These are phyloP conservation scores for Erodium texanum DNA, from an alignment of 441 rosid species.

Conservation along the genomic window DNA sequence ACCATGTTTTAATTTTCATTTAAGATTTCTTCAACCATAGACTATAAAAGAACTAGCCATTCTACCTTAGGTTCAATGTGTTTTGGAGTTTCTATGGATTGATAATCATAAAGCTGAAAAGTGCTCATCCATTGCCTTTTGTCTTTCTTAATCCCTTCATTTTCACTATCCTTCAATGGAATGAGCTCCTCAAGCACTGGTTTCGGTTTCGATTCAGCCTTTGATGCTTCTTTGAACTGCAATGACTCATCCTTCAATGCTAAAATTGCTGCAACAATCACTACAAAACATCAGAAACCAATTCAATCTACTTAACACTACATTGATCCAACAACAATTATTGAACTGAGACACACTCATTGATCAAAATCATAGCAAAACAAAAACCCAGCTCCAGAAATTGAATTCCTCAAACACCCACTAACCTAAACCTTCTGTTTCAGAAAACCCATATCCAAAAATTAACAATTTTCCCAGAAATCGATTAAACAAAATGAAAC, in stretches of 20 bases:
- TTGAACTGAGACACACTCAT: conserved; percentile 4
- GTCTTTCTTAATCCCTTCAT: conserved; percentile 28
- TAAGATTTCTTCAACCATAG: no score
- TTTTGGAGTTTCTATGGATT: conserved; percentile 23
- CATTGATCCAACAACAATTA: background rate
- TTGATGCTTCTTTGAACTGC: conserved; percentile 22
- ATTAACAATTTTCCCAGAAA: background rate
- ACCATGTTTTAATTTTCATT: background rate
- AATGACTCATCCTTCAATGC: conserved; percentile 43
- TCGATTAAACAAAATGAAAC: background rate
- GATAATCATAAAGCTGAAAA: conserved; percentile 52
- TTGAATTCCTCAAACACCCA: conserved; percentile 3
- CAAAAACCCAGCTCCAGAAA: background rate
- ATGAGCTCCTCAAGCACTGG: conserved; percentile 81
- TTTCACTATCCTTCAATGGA: conserved; percentile 40
- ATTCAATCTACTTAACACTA: background rate
- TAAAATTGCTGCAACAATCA: conserved; percentile 49
- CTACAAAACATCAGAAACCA: background rate
- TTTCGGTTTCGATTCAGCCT: conserved; percentile 24
- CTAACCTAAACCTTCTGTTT: conserved; percentile 4
- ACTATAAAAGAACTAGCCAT: background rate
- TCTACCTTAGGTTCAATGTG: conserved; percentile 46
- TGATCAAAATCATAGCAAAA: background rate
- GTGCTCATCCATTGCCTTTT: conserved; percentile 68
- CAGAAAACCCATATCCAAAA: conserved; percentile 10